Evolutionary conservation across 202 grass and related monocot genomes (phyloP).

Genomic region (Panicum hallii): DNA sequence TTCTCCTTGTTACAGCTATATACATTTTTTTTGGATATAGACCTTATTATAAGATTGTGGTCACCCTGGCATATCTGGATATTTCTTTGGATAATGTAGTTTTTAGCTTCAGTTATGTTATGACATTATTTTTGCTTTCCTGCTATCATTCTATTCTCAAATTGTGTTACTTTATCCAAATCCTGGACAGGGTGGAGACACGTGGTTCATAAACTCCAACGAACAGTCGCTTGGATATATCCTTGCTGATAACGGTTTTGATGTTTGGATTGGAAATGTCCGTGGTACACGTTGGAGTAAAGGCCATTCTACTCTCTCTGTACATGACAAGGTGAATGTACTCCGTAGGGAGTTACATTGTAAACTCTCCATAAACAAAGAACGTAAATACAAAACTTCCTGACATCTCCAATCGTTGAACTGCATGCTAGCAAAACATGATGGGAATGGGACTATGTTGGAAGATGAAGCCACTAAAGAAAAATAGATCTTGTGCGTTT

Average conservation of each 20-base stretch:
- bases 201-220: constrained; percentile 86
- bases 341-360: not conserved
- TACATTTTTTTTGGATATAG: not conserved
- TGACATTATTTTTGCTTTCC: not conserved
- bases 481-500: not conserved
- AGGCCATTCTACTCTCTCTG: constrained; percentile 70
- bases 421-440: constrained; percentile 12
- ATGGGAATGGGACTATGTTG: not conserved
- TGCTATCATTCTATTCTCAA: constrained; percentile 25
- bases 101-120: constrained; percentile 6
- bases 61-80: constrained; percentile 24
- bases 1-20: constrained; percentile 32
- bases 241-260: constrained; percentile 94
- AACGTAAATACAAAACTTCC: constrained; percentile 8
- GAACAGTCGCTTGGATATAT: constrained; percentile 89
- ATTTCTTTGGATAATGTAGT: constrained; percentile 17
- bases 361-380: constrained; percentile 22
- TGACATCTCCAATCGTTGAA: not conserved
- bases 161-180: constrained; percentile 26
- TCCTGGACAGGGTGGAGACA: constrained; percentile 75
- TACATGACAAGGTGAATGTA: constrained; percentile 85
- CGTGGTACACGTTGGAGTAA: constrained; percentile 86
- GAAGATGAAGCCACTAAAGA: constrained; percentile 15
- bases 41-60: not conserved
- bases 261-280: constrained; percentile 97